Evolutionary conservation across 2,329 filamentous ascomycete species (phyloP), one percentile per base, ranked within the genome.

Genomic region (Curvularia sp.): DNA sequence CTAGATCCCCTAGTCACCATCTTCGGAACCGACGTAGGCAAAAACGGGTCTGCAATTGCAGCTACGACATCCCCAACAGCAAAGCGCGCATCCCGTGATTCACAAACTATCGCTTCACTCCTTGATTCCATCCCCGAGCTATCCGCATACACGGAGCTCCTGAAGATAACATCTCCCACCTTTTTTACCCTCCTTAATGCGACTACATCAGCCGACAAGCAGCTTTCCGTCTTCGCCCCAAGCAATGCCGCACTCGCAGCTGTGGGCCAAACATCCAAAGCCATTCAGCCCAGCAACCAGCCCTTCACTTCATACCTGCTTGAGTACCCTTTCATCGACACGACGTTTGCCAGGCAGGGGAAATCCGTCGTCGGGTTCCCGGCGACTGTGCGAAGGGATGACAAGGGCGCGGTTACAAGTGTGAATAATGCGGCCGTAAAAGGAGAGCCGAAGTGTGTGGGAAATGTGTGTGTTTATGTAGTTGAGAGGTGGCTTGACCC

Each of bases 361-460:
- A 53, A 18, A 13, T 53, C 50, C 5, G 24, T 53, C 10, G 39
- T 53, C 1, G 50, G 50, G 13, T 53, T 53, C 18, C 50, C 50
- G 1, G 39, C 50, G 8, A 12, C 18, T n/a, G 39, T 53, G 2
- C 18, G 30, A 9, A 53, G 50, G 10, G 41, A 53, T 18, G 9
- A 12, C 2, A n/a, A 44, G 0, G 50, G 50, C 5, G 13, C 12
- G 15, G 15, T 53, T 18, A 44, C 28, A 7, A 44, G 50, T 10
- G 50, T 53, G 1, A 53, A 53, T 7, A 53, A 53, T 13, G 50
- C 39, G 12, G 39, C 10, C 24, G 50, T 43, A 2, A 44, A 35
- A 13, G 1, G 39, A 9, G 50, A 35, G 26, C 24, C 24, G 7
- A 33, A 53, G 15, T 53, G 50, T 22, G 30, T 35, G 6, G 20